Conservation (phyloP, 1,284 basidiomycete species). For the Leccinum solheimii region DNA sequence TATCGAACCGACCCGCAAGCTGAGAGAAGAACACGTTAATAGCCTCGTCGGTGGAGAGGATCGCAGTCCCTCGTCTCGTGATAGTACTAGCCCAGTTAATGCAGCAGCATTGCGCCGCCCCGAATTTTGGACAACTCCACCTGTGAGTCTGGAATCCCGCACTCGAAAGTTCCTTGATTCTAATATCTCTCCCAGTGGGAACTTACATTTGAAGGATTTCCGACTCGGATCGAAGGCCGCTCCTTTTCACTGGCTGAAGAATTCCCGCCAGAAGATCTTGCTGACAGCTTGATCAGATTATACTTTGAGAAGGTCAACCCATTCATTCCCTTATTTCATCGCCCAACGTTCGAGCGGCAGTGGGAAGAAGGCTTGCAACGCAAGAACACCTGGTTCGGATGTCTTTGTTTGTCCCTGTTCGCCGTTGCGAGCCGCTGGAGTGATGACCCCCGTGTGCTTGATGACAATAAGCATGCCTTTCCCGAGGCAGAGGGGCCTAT, state of each 20-base stretch:
- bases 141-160: constrained; percentile 27
- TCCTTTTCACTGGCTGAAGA: constrained; percentile 42
- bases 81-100: constrained; percentile 26
- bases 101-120: constrained; percentile 29
- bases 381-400: constrained; percentile 57
- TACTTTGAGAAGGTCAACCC: constrained; percentile 64
- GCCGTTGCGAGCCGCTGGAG: constrained; percentile 73
- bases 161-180: constrained; percentile 4
- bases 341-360: constrained; percentile 63
- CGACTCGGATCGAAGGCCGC: constrained; percentile 37
- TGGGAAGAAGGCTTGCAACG: constrained; percentile 56
- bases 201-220: constrained; percentile 50
- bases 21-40: constrained; percentile 50
- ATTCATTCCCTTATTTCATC: constrained; percentile 66
- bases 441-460: constrained; percentile 63
- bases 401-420: constrained; percentile 61
- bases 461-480: constrained; percentile 32
- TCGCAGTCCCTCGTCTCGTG: constrained; percentile 13
- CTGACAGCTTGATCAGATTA: constrained; percentile 55
- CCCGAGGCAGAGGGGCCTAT: constrained; percentile 20
- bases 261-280: constrained; percentile 62
- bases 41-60: constrained; percentile 23
- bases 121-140: constrained; percentile 40
- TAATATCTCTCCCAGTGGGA: constrained; percentile 52
- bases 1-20: constrained; percentile 51